Evolutionary conservation across 2,329 filamentous ascomycete species (phyloP).

Genomic region (Coniochaeta sp.): DNA sequence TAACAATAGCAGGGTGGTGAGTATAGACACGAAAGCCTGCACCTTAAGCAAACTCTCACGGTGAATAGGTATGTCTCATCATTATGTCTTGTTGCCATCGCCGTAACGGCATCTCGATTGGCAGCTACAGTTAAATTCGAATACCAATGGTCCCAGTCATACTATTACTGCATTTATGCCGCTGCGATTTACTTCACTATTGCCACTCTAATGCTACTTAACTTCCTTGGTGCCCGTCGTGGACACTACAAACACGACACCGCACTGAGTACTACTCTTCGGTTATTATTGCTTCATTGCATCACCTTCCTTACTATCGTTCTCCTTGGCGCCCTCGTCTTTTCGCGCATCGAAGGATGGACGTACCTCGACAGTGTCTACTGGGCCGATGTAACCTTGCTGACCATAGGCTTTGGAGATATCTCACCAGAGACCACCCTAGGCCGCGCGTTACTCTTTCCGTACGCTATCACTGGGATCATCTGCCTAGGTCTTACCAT

Average conservation of each 20-base stretch:
- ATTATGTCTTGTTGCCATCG: slow-evolving; percentile 58
- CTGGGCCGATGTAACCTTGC: slow-evolving; percentile 66
- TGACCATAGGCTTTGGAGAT: slow-evolving; percentile 57
- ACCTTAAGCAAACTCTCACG: not conserved
- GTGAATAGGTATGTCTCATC: slow-evolving; percentile 34
- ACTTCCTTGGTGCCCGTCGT: slow-evolving; percentile 67
- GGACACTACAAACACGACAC: slow-evolving; percentile 74
- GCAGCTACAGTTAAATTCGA: slow-evolving; percentile 23
- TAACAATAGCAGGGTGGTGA: slow-evolving; percentile 77
- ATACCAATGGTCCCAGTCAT: slow-evolving; percentile 64
- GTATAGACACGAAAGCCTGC: not conserved
- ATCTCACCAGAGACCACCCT: slow-evolving; percentile 39
- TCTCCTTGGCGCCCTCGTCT: slow-evolving; percentile 67
- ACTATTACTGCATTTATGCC: slow-evolving; percentile 77
- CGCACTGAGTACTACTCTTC: slow-evolving; percentile 67
- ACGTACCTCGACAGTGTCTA: slow-evolving; percentile 70
- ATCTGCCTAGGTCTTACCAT: slow-evolving; percentile 81
- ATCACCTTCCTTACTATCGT: slow-evolving; percentile 79
- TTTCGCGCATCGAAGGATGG: slow-evolving; percentile 66
- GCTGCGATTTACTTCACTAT: slow-evolving; percentile 73
- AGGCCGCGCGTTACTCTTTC: slow-evolving; percentile 66
- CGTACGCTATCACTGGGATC: slow-evolving; percentile 75
- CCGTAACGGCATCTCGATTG: slow-evolving; percentile 51
- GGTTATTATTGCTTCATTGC: slow-evolving; percentile 84
- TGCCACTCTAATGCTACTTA: slow-evolving; percentile 67